These are phyloP conservation scores for Cordia subcordata DNA, from an alignment of 257 asterid genomes.

Conservation along the genomic window DNA sequence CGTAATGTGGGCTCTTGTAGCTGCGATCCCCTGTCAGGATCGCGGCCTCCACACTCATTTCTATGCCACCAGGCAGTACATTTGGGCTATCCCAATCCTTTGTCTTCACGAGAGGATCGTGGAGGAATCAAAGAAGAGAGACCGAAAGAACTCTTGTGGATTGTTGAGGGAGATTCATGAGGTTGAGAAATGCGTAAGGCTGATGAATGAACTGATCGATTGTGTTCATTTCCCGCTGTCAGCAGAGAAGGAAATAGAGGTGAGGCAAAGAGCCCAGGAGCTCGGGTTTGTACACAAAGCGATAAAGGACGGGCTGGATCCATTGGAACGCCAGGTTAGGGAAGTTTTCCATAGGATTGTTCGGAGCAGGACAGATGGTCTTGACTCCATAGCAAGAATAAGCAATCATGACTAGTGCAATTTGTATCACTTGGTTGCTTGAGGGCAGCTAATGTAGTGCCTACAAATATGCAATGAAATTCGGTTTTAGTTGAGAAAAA, in stretches of 20 bases:
- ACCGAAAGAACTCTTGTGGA: conserved; percentile 62
- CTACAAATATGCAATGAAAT: conserved; percentile 22
- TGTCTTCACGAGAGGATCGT: conserved; percentile 74
- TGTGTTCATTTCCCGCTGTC: conserved; percentile 50
- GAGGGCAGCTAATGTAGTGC: conserved; percentile 21
- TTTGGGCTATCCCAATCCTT: conserved; percentile 57
- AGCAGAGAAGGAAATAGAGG: conserved; percentile 60
- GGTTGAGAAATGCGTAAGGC: conserved; percentile 53
- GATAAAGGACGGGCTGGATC: conserved; percentile 69
- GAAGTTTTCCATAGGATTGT: conserved; percentile 79
- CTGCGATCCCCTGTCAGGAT: conserved; percentile 95
- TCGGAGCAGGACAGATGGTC: conserved; percentile 66
- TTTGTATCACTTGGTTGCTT: conserved; percentile 16
- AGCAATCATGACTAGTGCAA: conserved; percentile 27
- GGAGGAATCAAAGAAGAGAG: conserved; percentile 76
- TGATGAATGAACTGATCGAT: conserved; percentile 59
- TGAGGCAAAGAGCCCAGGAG: conserved; percentile 54
- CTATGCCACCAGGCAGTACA: conserved; percentile 36
- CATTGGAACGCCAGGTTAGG: conserved; percentile 68
- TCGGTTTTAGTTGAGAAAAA: conserved; percentile 16
- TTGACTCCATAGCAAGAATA: conserved; percentile 41
- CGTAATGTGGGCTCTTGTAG: conserved; percentile 94
- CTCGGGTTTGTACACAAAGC: conserved; percentile 42
- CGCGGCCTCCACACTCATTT: conserved; percentile 83
- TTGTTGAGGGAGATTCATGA: conserved; percentile 79